Evolutionary conservation across 257 asterid species (phyloP), one percentile per base, ranked within the genome.

Genomic region (Solanum sejunctum): DNA sequence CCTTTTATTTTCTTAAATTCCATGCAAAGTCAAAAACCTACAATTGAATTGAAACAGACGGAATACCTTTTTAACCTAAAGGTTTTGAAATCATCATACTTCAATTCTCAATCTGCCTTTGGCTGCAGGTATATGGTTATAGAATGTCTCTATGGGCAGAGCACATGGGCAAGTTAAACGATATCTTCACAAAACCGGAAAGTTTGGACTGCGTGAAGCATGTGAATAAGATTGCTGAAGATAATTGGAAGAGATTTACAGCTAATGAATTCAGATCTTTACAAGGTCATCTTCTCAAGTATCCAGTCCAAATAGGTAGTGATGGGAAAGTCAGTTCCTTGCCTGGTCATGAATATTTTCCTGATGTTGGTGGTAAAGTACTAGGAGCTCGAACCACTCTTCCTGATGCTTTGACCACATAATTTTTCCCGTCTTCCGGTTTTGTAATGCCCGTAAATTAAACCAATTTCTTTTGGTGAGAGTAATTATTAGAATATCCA

Each of bases 381-480:
- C 86, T 92, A 21, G 97, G 98, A 57, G 95, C 95, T 58, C 95
- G 94, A 2, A 89, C 93, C 20, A 91, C 88, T 55, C 89, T 96
- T 54, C 99, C 99, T 12, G 97, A 96, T 88, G 98, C 97, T 85
- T 90, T 96, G 84, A 96, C 98, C 10, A 96, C 98, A n/a, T 95
- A 86, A 84, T 49, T 15, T 12, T 69, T n/a, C 75, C 43, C n/a
- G 16, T 39, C 17, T 67, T 43, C 81, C 52, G n/a, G 49, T 39
- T 73, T 63, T 64, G 58, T 54, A 21, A 13, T 8, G 60, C n/a
- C 43, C n/a, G 32, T 78, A 52, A 78, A 16, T 52, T 28, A 16
- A 75, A 66, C 81, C 55, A 12, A 51, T 61, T 67, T 57, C 57
- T 58, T 52, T 5, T 10, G 13, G 15, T 15, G 81, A 79, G 32